Conservation (phyloP, 164 flowering plant species). For the Paratinospora sagittata region DNA sequence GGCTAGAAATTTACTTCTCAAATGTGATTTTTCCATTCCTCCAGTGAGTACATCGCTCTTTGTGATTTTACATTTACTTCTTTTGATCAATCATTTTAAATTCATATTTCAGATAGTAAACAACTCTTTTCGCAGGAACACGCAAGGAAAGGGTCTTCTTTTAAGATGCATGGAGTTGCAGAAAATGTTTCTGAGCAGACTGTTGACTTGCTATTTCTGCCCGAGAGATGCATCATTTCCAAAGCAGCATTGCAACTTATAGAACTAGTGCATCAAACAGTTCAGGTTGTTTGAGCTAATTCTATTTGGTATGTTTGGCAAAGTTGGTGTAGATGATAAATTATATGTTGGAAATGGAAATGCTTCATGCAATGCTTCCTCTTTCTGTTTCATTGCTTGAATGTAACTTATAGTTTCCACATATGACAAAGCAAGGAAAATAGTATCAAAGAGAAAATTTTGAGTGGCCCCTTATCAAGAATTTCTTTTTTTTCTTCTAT, state of each 20-base stretch:
- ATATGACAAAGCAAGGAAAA: too few species aligned
- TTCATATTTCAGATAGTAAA: slow-evolving; percentile 1
- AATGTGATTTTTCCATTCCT: slow-evolving; percentile 60
- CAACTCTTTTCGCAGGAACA: slow-evolving; percentile 31
- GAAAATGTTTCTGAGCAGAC: slow-evolving; percentile 28
- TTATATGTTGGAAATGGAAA: too few species aligned
- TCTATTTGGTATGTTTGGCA: too few species aligned
- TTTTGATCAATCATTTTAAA: slow-evolving; percentile 9
- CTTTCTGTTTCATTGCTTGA: too few species aligned
- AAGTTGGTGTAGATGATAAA: too few species aligned
- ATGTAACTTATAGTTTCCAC: too few species aligned
- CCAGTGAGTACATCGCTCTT: slow-evolving; percentile 41
- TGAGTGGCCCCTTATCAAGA: too few species aligned
- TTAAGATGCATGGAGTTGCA: slow-evolving; percentile 21
- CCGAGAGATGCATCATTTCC: slow-evolving; percentile 72
- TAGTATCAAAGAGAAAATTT: too few species aligned
- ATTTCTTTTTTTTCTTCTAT: too few species aligned
- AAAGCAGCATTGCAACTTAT: slow-evolving; percentile 66
- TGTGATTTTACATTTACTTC: background rate
- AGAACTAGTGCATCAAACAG: slow-evolving; percentile 75
- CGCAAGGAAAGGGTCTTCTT: slow-evolving; percentile 15
- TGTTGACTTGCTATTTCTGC: slow-evolving; percentile 59
- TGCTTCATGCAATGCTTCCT: too few species aligned
- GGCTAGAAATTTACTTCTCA: slow-evolving; percentile 68
- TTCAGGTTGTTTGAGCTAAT: slow-evolving; percentile 60